Evolutionary conservation across 75 land plant species (phyloP), one percentile per base, ranked within the genome.

Genomic region (Selaginella tamariscina): DNA sequence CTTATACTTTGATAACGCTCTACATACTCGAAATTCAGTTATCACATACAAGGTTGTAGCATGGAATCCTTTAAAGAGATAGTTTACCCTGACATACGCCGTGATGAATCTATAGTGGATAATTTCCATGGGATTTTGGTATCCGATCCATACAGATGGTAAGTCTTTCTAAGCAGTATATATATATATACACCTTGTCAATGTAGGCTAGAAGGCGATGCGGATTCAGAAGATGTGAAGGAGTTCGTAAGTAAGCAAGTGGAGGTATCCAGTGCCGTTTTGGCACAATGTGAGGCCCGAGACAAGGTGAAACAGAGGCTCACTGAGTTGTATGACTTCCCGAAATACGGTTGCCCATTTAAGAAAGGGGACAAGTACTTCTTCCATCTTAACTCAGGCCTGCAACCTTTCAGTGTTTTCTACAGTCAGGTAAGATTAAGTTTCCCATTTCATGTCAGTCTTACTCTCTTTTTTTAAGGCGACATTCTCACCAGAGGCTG

Each of bases 161-260:
- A 59, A 5, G 5, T 21, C 21, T 59, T 5, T 59, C 62, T 59
- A 11, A 49, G 54, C 54, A 11, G 11, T 49, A 49, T 20, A 49
- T 49, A 49, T 20, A 49, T 49, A 49, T 49, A 11, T 11, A 49
- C 54, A 11, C 11, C 54, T 49, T 49, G 18, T 59, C 24, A 8
- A 9, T 26, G 8, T 21, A 59, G 62, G 62, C 62, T 59, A n/a
- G 62, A 59, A 23, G n/a, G n/a, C n/a, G 62, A 59, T 26, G 18
- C 62, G 8, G 62, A 59, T n/a, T 8, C 62, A n/a, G 62, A 59
- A 23, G 62, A 59, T 2, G 62, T 59, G 62, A 59, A 59, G 21
- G 62, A 5, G 2, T 59, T 59, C 26, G 26, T 59, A 21, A 9
- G 8, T 9, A 9, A 59, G 62, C 62, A 59, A 59, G 62, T 26